Conservation (phyloP, 257 asterid genomes). For the Oldenlandia corymbosa region DNA sequence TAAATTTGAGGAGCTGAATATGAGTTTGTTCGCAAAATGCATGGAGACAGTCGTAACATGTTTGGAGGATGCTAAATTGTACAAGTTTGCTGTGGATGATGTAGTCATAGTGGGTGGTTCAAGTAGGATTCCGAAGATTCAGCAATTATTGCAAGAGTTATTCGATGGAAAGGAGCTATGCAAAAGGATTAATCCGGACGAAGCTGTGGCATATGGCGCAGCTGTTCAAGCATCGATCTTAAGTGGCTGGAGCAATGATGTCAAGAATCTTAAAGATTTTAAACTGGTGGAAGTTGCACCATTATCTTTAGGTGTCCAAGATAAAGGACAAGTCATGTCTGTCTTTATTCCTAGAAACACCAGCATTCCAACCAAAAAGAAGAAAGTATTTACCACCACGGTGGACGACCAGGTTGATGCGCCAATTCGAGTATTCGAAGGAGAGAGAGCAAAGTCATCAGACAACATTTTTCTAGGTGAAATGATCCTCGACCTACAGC, state of each 20-base stretch:
- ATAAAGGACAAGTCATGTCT: background rate
- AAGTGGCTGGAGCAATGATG: background rate
- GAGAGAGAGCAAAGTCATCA: background rate
- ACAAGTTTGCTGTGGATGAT: background rate
- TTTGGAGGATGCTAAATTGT: background rate
- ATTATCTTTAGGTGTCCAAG: background rate
- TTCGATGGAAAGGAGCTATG: background rate
- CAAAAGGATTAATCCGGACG: background rate
- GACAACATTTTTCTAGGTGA: background rate
- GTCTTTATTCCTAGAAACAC: background rate
- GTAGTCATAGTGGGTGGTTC: background rate
- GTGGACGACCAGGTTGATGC: background rate
- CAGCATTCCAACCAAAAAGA: background rate
- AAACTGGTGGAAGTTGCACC: background rate
- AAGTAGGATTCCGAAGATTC: background rate
- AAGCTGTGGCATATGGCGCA: background rate
- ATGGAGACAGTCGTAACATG: background rate
- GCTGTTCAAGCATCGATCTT: background rate
- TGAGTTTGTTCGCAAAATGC: background rate
- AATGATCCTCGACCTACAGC: background rate
- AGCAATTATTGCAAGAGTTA: background rate
- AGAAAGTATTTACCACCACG: too few species aligned
- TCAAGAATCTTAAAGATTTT: background rate
- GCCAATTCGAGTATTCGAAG: background rate
- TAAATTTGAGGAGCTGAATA: background rate